Base-by-base conservation (phyloP, 2,329 filamentous ascomycete genomes). In the Botrytis tulipae region DNA sequence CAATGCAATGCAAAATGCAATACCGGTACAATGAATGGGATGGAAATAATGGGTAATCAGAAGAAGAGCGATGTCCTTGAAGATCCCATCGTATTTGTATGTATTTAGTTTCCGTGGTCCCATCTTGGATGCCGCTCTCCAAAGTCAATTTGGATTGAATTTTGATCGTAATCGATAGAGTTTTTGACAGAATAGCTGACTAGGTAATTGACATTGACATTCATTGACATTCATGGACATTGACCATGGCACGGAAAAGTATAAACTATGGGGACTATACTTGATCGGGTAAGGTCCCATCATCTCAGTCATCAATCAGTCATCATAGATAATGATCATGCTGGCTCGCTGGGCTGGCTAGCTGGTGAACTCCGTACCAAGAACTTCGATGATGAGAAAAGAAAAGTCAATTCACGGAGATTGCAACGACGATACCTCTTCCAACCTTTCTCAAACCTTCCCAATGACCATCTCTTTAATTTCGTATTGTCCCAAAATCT, bases 401-500 rank as follows among this genome's bases (percentile, higher is more conserved):
- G 40, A 18, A 70, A 40, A 70, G 51, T 32, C 32, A 35, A 70
- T 70, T 51, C 29, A 35, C 40, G 22, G n/a, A 71, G 61, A 71
- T 71, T 71, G 25, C 42, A 8, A 63, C 32, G 10, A 62, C 25
- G 35, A 59, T 29, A 70, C n/a, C 51, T 54, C 25, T 10, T 48
- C 40, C 40, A 40, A 42, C 0, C 40, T 42, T 42, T 42, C 12
- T 10, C 37, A 40, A 69, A 48, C 46, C 46, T 48, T 35, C 35
- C 66, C 48, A 70, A 35, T 35, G 35, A 35, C 12, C 29, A 10
- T 42, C 42, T 66, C 42, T 35, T 2, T 4, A 25, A 35, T 66
- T n/a, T 66, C 6, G n/a, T 0, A 22, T 25, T 7, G 20, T 20
- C 12, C 29, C 4, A 16, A 25, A 46, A 48, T 25, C 44, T 7